Base-by-base conservation (phyloP, 768 basidiomycete genomes). In the Kwoniella bestiolae region DNA sequence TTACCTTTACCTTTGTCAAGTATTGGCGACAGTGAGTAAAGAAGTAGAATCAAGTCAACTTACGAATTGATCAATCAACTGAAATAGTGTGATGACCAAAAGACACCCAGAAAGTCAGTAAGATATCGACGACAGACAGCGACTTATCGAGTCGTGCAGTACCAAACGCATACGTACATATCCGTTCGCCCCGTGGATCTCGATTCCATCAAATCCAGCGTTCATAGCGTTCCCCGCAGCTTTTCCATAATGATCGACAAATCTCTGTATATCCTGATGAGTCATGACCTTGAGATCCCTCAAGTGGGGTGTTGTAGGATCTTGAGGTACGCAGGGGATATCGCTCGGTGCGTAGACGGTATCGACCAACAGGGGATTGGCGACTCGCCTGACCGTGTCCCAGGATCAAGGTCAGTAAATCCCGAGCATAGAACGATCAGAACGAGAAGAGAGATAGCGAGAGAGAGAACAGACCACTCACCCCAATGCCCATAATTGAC, bases 171-270 rank as follows among this genome's bases (percentile, higher is more conserved):
- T 8, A 55, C 85, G 41, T 28, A 63, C 61, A 53, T 68, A 70
- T 8, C 61, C 66, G 51, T 68, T 92, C 84, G 75, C 71, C 2
- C 61, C 63, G 61, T 82, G 82, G 49, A 82, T 68, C 78, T 88
- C 86, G 2, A 86, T 82, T 11, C 88, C 90, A 66, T 90, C 89
- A 66, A 90, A 90, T 1, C 87, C 89, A 21, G 89, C 88, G 47
- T 82, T 70, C 14, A 86, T 86, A 67, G 85, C 89, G 62, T 87
- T 88, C 25, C 80, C 79, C 3, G 89, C 87, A 2, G 86, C 87
- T 18, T 82, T 78, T 5, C 83, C 85, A 68, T 85, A 89, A 8
- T 80, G 73, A 3, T 80, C 74, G 28, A 86, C 72, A 62, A 84
- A 58, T 4, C 70, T 66, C 46, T 73, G 68, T 18, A 86, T 85